Percentiles rank a stretch among this genome's conserved stretches.
These are phyloP conservation scores for Colletotrichum viniferum DNA, from an alignment of 2,329 filamentous ascomycete genomes.

Conservation along the genomic window DNA sequence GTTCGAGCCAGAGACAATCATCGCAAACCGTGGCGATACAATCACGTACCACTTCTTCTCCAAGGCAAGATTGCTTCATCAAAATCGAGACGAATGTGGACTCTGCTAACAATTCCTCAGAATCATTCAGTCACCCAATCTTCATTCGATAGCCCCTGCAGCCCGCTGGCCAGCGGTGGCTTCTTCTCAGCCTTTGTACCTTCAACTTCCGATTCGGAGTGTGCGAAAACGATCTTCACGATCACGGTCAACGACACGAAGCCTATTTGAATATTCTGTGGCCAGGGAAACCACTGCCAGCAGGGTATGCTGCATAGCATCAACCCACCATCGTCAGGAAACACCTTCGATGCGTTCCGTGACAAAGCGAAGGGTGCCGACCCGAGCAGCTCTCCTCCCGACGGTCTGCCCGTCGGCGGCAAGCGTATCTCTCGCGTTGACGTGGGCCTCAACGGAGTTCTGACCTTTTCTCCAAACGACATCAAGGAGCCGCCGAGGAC, in stretches of 20 bases:
- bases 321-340: conserved; percentile 37
- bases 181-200: conserved; percentile 49
- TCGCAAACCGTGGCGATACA: conserved; percentile 39
- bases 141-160: conserved; percentile 43
- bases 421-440: conserved; percentile 35
- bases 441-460: conserved; percentile 33
- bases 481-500: conserved; percentile 36
- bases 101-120: conserved; percentile 17
- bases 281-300: conserved; percentile 49
- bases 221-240: conserved; percentile 42
- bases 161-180: conserved; percentile 32
- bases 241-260: conserved; percentile 49
- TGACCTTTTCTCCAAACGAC: conserved; percentile 38
- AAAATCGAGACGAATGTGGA: too few relatives aligned
- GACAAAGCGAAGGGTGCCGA: conserved; percentile 29
- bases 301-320: conserved; percentile 43
- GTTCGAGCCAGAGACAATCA: conserved; percentile 41
- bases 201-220: conserved; percentile 29
- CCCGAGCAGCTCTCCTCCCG: conserved; percentile 32
- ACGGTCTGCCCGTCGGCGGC: conserved; percentile 34
- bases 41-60: conserved; percentile 46
- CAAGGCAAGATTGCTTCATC: conserved; percentile 25
- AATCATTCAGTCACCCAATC: conserved; percentile 47
- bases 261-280: conserved; percentile 56
- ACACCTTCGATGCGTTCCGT: conserved; percentile 39